Base-by-base conservation (phyloP, 2,329 filamentous ascomycete genomes). In the Endocalyx cinctus region DNA sequence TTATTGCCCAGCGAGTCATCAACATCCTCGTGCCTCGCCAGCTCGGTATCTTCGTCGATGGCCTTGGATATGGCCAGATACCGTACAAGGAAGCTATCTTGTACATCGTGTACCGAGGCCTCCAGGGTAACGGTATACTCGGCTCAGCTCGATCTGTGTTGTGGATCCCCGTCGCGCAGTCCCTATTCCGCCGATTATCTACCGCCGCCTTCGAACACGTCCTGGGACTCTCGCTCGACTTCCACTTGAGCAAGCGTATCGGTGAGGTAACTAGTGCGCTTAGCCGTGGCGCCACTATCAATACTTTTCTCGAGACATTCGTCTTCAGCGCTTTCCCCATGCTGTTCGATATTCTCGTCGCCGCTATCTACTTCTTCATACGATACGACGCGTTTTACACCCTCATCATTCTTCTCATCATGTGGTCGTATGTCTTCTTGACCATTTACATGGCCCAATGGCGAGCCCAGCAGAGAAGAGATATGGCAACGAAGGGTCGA, bases 401-500 rank as follows among this genome's bases (percentile, higher is more conserved):
- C 2, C 55, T 72, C 15, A 67, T 71, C 12, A 52, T 72, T 1
- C 59, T 70, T 36, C 60, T 62, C 34, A 65, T 70, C 32, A 69
- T 64, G 57, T 70, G 67, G 61, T 57, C 58, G 0, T 72, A 72
- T 46, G 62, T 72, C 29, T 72, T 65, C 40, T 48, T 70, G 14
- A 72, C 69, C 5, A 67, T 72, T 16, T 69, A 70, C 29, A 66
- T 72, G 48, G 66, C 68, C 36, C 64, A 69, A 35, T 69, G 60
- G 31, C 57, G 68, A 4, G 64, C 53, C 3, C 59, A 55, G 31
- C 63, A 66, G 25, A 51, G 68, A 27, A 48, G 68, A 25, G 60
- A 67, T 15, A 69, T 70, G 66, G 57, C 60, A 0, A 55, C 45
- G 6, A 62, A 64, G 39, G 56, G 55, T 4, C 60, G 67, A 4